Evolutionary conservation across 495 filamentous ascomycete genomes (phyloP).

Genomic region (Rhypophila decipiens): DNA sequence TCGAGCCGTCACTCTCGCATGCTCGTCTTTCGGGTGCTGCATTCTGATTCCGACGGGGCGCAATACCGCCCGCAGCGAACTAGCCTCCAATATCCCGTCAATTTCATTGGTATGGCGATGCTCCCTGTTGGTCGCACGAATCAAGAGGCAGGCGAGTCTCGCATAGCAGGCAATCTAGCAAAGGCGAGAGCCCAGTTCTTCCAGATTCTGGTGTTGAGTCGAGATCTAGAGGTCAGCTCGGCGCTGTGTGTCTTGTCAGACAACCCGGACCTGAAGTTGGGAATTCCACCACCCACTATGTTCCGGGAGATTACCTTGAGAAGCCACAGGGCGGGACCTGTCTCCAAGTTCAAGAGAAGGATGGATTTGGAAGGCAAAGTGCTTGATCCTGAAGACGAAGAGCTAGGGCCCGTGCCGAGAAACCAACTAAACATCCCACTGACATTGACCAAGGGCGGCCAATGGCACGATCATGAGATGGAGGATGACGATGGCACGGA

Average conservation of each 20-base stretch:
- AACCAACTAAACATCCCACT: too few species aligned
- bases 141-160: not conserved
- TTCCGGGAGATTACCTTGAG: too few species aligned
- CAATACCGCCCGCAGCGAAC: slow-evolving; percentile 17
- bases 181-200: slow-evolving; percentile 18
- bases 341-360: too few species aligned
- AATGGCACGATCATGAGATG: too few species aligned
- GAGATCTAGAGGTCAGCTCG: slow-evolving; percentile 16
- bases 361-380: too few species aligned
- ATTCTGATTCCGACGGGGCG: slow-evolving; percentile 9
- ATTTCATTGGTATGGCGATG: slow-evolving; percentile 15
- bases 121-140: slow-evolving; percentile 12
- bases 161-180: slow-evolving; percentile 2
- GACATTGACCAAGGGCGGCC: too few species aligned
- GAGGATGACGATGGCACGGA: too few species aligned
- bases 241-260: slow-evolving; percentile 26
- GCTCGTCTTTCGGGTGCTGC: slow-evolving; percentile 23
- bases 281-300: too few species aligned
- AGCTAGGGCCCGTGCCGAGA: too few species aligned
- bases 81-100: slow-evolving; percentile 6
- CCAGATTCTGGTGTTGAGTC: slow-evolving; percentile 23
- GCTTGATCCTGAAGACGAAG: too few species aligned
- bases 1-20: slow-evolving; percentile 14
- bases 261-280: not conserved
- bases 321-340: too few species aligned